phyloP scores from a whole-genome alignment of 2,329 filamentous ascomycete genomes.

The Aspergillus pseudoterreus region DNA sequence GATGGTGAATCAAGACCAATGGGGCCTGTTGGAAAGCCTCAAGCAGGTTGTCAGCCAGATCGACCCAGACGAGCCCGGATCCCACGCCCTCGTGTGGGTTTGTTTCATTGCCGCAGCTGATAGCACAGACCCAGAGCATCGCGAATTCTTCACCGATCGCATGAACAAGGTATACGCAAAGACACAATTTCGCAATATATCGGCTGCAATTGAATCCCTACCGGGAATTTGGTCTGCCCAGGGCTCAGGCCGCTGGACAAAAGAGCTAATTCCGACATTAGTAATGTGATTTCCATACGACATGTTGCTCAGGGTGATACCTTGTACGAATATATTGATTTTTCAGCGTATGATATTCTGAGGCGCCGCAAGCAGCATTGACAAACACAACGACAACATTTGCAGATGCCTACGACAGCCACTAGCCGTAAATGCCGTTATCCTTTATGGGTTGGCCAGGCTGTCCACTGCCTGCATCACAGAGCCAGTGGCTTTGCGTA shows the following conservation, averaged over 20 bases:
- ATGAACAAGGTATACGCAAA: slow-evolving; percentile 27
- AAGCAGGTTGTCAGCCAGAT: slow-evolving; percentile 27
- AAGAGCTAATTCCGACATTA: slow-evolving; percentile 12
- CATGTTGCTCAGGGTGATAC: no score
- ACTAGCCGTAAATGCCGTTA: no score
- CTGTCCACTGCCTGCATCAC: no score
- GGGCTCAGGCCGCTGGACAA: slow-evolving; percentile 13
- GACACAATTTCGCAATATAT: slow-evolving; percentile 39
- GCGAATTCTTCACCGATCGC: slow-evolving; percentile 32
- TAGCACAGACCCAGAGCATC: slow-evolving; percentile 32
- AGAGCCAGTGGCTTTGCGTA: no score
- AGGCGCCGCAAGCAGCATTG: no score
- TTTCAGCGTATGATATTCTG: no score
- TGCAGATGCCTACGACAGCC: neutral
- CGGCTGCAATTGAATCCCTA: slow-evolving; percentile 32
- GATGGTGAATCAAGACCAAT: slow-evolving; percentile 11
- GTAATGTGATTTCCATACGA: slow-evolving; percentile 9
- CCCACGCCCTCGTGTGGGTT: slow-evolving; percentile 41
- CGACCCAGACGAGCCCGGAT: slow-evolving; percentile 25
- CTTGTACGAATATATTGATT: no score
- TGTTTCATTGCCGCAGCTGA: slow-evolving; percentile 42
- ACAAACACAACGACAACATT: no score
- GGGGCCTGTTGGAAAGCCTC: slow-evolving; percentile 26
- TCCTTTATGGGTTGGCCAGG: no score
- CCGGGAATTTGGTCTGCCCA: slow-evolving; percentile 30